Percentiles rank a stretch among this genome's conserved stretches.
Evolutionary conservation across 768 basidiomycete genomes (phyloP).

Genomic region (Jaapia argillacea): DNA sequence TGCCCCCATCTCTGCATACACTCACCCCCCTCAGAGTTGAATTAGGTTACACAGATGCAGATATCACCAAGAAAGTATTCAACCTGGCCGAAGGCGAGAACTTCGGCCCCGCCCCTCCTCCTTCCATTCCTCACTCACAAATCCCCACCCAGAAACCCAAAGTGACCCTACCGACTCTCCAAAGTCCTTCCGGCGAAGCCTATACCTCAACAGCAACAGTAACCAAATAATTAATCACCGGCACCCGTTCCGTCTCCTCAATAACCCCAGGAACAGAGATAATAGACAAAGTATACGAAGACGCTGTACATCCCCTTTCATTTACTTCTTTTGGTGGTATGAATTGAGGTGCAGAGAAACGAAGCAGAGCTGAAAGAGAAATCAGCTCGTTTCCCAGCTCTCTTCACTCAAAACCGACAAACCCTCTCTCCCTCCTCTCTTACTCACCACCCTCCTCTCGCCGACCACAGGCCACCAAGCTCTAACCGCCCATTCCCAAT

Average conservation of each 20-base stretch:
- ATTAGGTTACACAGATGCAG: conserved; percentile 28
- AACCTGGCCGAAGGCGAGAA: conserved; percentile 39
- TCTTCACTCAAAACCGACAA: conserved; percentile 31
- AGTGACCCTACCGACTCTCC: conserved; percentile 35
- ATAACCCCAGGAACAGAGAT: conserved; percentile 24
- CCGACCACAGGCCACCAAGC: conserved; percentile 36
- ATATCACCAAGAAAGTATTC: conserved; percentile 24
- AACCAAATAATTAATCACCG: conserved; percentile 27
- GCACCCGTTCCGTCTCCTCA: conserved; percentile 26
- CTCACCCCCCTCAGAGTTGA: too few species aligned
- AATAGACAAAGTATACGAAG: conserved; percentile 32
- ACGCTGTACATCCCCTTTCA: conserved; percentile 23
- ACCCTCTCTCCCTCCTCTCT: too few species aligned
- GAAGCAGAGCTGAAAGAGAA: conserved; percentile 34
- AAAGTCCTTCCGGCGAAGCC: conserved; percentile 20
- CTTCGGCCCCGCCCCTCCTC: conserved; percentile 27
- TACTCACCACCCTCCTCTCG: too few species aligned
- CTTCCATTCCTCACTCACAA: too few species aligned
- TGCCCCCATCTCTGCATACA: too few species aligned
- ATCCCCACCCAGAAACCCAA: conserved; percentile 29
- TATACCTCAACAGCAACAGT: conserved; percentile 33
- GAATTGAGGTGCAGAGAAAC: conserved; percentile 24
- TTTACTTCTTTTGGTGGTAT: background rate
- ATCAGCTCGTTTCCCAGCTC: conserved; percentile 18
- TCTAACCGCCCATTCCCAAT: conserved; percentile 25